phyloP scores from a whole-genome alignment of 805 yeast genomes.

The Wickerhamomyces ciferrii region DNA sequence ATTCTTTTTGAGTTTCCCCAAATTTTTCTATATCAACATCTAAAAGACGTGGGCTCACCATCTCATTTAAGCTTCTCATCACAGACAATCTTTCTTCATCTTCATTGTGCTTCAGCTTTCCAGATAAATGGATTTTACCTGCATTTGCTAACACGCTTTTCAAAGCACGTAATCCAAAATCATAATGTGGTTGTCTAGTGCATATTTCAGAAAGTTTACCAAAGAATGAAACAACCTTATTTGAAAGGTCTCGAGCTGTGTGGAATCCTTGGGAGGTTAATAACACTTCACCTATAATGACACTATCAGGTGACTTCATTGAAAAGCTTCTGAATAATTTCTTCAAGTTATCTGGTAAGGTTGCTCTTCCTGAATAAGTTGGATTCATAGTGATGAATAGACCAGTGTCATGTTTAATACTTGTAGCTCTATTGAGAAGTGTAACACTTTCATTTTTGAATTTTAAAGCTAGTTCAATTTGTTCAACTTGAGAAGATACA shows the following conservation, averaged over 20 bases:
- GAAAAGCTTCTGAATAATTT: conserved; percentile 73
- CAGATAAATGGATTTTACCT: conserved; percentile 36
- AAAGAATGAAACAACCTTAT: conserved; percentile 51
- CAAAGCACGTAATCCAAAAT: conserved; percentile 82
- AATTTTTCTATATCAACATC: conserved; percentile 44
- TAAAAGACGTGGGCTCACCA: conserved; percentile 64
- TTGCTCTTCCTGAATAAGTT: conserved; percentile 75
- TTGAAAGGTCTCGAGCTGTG: conserved; percentile 39
- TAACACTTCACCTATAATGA: conserved; percentile 64
- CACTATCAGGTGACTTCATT: conserved; percentile 67
- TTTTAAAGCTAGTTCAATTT: conserved; percentile 53
- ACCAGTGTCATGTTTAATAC: conserved; percentile 49
- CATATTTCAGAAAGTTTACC: conserved; percentile 30
- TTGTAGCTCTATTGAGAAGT: conserved; percentile 35
- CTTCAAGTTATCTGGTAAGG: conserved; percentile 80
- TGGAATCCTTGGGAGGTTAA: conserved; percentile 68
- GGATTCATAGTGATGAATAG: conserved; percentile 92
- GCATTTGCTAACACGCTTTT: conserved; percentile 62
- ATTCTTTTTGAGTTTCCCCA: conserved; percentile 9
- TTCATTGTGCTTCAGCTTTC: conserved; percentile 3
- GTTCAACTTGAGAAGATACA: conserved; percentile 73
- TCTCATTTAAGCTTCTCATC: conserved; percentile 49
- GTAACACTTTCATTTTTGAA: conserved; percentile 21
- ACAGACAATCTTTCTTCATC: conserved; percentile 29
- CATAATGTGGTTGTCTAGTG: conserved; percentile 70